Conservation (phyloP, 1,139 yeast genomes). For the Blastobotrys elegans region DNA sequence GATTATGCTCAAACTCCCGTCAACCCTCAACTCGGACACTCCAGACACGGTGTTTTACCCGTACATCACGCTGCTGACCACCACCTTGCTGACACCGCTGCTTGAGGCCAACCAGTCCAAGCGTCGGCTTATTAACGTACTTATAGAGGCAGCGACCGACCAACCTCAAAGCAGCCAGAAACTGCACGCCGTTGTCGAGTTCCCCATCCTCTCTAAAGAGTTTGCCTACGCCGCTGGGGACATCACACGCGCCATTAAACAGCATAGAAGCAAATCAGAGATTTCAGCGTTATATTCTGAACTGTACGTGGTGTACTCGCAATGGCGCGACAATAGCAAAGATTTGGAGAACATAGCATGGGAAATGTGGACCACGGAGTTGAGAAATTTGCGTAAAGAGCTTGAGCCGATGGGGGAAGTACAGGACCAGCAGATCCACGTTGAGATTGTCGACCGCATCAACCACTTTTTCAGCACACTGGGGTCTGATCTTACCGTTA, state of each 20-base stretch:
- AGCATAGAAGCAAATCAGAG: not conserved
- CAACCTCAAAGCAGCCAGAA: not conserved
- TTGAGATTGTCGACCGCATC: not conserved
- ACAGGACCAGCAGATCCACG: not conserved
- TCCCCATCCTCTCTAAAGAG: not conserved
- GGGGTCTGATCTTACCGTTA: slow-evolving; percentile 2
- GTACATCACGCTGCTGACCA: not conserved
- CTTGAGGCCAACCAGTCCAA: not conserved
- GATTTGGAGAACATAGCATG: not conserved
- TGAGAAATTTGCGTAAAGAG: not conserved
- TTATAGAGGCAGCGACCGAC: not conserved
- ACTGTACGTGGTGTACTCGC: not conserved
- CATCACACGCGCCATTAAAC: not conserved
- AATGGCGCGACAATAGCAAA: not conserved
- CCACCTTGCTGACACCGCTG: not conserved
- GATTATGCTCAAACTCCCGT: slow-evolving; percentile 1
- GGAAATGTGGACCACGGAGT: slow-evolving; percentile 6
- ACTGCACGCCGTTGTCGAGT: not conserved
- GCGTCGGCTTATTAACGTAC: not conserved
- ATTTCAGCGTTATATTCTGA: not conserved
- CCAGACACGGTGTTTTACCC: slow-evolving; percentile 7
- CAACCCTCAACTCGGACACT: not conserved
- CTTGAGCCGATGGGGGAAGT: slow-evolving; percentile 1
- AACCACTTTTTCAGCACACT: not conserved
- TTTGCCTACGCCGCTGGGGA: not conserved